Conservation (phyloP, 768 basidiomycete genomes). For the Suillus discolor region DNA sequence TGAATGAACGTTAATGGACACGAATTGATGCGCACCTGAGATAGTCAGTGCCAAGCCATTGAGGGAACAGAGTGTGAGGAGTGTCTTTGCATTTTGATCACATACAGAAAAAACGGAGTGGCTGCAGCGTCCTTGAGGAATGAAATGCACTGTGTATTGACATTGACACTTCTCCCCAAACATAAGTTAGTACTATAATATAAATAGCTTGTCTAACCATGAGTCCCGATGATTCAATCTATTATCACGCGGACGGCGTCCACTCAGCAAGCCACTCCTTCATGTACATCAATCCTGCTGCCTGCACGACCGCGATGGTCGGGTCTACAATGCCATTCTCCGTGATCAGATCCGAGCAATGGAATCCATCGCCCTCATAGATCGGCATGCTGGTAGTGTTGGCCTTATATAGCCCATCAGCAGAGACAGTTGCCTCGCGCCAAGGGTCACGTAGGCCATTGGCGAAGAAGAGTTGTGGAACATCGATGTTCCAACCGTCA, state of each 20-base stretch:
- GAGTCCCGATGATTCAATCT: background rate
- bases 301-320: slow-evolving; percentile 57
- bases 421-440: slow-evolving; percentile 69
- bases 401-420: slow-evolving; percentile 44
- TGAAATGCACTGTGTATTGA: background rate
- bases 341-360: slow-evolving; percentile 61
- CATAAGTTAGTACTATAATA: background rate
- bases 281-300: slow-evolving; percentile 52
- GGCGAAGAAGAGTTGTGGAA: slow-evolving; percentile 65
- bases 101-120: background rate
- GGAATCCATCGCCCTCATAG: slow-evolving; percentile 62
- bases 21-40: background rate
- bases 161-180: background rate
- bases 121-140: background rate
- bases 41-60: background rate
- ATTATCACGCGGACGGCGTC: slow-evolving; percentile 9
- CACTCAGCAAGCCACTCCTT: slow-evolving; percentile 55
- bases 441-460: slow-evolving; percentile 71
- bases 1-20: background rate
- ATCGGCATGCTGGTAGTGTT: slow-evolving; percentile 62
- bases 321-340: slow-evolving; percentile 46
- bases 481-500: slow-evolving; percentile 63
- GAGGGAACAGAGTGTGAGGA: too few species aligned
- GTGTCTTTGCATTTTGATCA: background rate
- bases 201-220: background rate